Percentiles rank a stretch among this genome's conserved stretches.
Conservation (phyloP, 139 green algal species). For the Marvania coccoides region DNA sequence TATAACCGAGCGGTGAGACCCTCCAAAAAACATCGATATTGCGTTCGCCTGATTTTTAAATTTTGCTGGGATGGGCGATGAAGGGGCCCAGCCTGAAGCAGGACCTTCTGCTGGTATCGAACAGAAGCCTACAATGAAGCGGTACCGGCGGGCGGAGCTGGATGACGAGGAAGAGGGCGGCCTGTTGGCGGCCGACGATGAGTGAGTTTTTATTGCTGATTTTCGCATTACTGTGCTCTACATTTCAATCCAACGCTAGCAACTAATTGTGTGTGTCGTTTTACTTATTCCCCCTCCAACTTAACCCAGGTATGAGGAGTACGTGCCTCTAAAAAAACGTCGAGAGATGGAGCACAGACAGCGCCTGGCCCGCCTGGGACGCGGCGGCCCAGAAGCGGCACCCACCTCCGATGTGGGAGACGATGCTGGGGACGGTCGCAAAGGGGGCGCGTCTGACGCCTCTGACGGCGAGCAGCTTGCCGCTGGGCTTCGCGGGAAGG, state of each 20-base stretch:
- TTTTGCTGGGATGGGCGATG: not conserved
- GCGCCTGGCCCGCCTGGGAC: conserved; percentile 38
- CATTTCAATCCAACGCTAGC: not conserved
- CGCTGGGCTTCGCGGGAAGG: conserved; percentile 36
- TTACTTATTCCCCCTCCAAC: not conserved
- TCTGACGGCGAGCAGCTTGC: conserved; percentile 1
- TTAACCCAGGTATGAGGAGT: conserved; percentile 59
- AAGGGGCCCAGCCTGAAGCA: not conserved
- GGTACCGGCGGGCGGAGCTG: conserved; percentile 54
- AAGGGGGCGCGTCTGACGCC: not conserved
- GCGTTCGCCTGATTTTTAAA: not conserved
- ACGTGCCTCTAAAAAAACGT: conserved; percentile 82
- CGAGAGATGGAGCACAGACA: conserved; percentile 53
- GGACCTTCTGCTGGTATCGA: not conserved
- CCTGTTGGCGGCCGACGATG: conserved; percentile 33
- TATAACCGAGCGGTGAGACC: too few species aligned
- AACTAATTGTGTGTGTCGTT: conserved; percentile 48
- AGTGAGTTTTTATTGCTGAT: conserved; percentile 11
- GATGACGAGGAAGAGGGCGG: conserved; percentile 52
- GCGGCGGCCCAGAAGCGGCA: not conserved
- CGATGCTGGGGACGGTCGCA: conserved; percentile 21
- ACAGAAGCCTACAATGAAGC: conserved; percentile 23
- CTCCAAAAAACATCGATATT: too few species aligned
- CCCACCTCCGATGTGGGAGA: not conserved
- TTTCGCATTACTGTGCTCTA: not conserved